Evolutionary conservation across 2,329 filamentous ascomycete species (phyloP).

Genomic region (Microascus cirrosus): DNA sequence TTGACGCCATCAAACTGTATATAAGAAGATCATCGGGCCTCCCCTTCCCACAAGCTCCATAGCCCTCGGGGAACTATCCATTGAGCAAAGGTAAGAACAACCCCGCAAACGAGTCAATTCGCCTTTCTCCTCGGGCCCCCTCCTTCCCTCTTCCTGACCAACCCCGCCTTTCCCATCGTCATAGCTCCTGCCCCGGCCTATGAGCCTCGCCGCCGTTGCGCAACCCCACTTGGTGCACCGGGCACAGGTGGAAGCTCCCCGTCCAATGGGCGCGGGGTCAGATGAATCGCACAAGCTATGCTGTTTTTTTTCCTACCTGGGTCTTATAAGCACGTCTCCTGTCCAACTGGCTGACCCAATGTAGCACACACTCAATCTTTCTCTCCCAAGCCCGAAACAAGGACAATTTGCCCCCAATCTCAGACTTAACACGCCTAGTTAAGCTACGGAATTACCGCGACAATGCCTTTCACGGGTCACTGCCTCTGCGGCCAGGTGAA

Average conservation of each 20-base stretch:
- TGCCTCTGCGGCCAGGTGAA: conserved; percentile 63
- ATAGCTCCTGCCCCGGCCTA: neutral
- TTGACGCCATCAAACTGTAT: neutral
- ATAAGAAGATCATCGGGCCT: neutral
- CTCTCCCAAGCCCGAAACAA: neutral
- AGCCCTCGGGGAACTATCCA: neutral
- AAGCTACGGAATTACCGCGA: conserved; percentile 15
- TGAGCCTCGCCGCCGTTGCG: neutral
- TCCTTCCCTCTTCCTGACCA: neutral
- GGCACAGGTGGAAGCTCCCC: neutral
- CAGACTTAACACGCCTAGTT: neutral
- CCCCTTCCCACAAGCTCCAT: neutral
- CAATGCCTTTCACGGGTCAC: conserved; percentile 57
- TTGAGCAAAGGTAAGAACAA: neutral
- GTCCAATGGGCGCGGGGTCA: neutral
- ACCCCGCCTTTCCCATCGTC: neutral
- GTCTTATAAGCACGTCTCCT: neutral
- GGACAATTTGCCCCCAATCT: neutral
- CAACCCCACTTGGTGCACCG: neutral
- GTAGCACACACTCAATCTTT: neutral
- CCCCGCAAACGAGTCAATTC: neutral
- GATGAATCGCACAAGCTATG: neutral
- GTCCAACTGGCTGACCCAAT: neutral
- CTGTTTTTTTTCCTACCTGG: neutral
- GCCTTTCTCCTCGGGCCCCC: neutral